A percentile compares a stretch with the other conserved stretches of the same genome.
These are phyloP conservation scores for Cyclotella distinguenda DNA, from an alignment of 108 stramenopile genomes.

Conservation along the genomic window DNA sequence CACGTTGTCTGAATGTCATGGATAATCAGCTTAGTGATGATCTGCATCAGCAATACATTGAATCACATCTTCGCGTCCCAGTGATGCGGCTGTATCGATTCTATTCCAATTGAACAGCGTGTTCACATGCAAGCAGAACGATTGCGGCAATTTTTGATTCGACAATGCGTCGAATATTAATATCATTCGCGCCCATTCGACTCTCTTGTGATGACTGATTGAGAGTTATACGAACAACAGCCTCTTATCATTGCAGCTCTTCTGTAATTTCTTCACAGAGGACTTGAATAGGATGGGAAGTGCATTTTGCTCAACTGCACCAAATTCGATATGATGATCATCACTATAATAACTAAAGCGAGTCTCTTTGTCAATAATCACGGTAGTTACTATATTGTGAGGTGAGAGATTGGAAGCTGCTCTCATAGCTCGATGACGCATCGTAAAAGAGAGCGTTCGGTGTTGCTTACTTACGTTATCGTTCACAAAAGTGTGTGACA, in stretches of 20 bases:
- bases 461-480: constrained; percentile 10
- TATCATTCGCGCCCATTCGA: constrained; percentile 57
- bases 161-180: constrained; percentile 57
- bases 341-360: constrained; percentile 29
- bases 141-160: constrained; percentile 54
- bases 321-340: constrained; percentile 62
- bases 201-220: constrained; percentile 45
- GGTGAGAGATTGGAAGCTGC: constrained; percentile 79
- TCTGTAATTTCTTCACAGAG: constrained; percentile 79
- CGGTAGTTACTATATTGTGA: constrained; percentile 64
- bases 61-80: constrained; percentile 16
- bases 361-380: constrained; percentile 53
- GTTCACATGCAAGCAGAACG: constrained; percentile 68
- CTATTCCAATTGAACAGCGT: constrained; percentile 37
- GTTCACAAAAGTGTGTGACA: constrained; percentile 7
- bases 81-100: constrained; percentile 17
- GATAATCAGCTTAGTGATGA: constrained; percentile 19
- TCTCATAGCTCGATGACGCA: constrained; percentile 82
- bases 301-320: constrained; percentile 72
- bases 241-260: constrained; percentile 52
- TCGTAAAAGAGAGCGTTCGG: constrained; percentile 72
- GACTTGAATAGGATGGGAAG: constrained; percentile 77
- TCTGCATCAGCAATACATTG: constrained; percentile 27
- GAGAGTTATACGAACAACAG: constrained; percentile 73
- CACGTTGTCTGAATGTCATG: constrained; percentile 10